phyloP scores from a whole-genome alignment of 768 basidiomycete genomes.

The Tubosaeta sp. region DNA sequence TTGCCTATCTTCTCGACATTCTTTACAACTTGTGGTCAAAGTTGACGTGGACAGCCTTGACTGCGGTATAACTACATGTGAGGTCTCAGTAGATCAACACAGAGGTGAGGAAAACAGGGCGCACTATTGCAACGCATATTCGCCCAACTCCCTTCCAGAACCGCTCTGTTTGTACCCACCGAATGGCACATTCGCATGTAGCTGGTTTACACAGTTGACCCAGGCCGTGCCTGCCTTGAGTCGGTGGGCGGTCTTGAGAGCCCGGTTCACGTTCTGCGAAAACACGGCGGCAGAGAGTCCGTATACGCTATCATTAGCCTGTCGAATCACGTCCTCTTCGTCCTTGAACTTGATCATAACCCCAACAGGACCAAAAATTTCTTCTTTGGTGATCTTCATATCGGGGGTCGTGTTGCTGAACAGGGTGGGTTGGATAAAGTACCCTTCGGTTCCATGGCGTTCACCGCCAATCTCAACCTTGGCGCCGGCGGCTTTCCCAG shows the following conservation, averaged over 20 bases:
- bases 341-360: slow-evolving; percentile 74
- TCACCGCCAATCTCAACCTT: not conserved
- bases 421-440: slow-evolving; percentile 72
- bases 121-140: slow-evolving; percentile 62
- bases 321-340: slow-evolving; percentile 57
- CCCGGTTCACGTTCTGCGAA: slow-evolving; percentile 72
- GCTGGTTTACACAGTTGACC: slow-evolving; percentile 40
- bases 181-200: slow-evolving; percentile 54
- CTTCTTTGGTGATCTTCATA: slow-evolving; percentile 72
- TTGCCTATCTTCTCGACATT: not conserved
- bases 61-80: not conserved
- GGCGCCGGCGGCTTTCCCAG: no score
- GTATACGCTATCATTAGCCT: slow-evolving; percentile 85
- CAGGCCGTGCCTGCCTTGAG: slow-evolving; percentile 82
- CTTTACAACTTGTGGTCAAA: not conserved
- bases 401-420: slow-evolving; percentile 61
- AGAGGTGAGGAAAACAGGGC: slow-evolving; percentile 15
- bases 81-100: not conserved
- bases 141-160: slow-evolving; percentile 76
- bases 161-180: slow-evolving; percentile 85
- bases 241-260: slow-evolving; percentile 64
- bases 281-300: slow-evolving; percentile 89
- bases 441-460: slow-evolving; percentile 48
- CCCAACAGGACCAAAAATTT: slow-evolving; percentile 80
- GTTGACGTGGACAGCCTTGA: not conserved